Evolutionary conservation across 768 basidiomycete species (phyloP).

Genomic region (Boletus vermiculosoides): DNA sequence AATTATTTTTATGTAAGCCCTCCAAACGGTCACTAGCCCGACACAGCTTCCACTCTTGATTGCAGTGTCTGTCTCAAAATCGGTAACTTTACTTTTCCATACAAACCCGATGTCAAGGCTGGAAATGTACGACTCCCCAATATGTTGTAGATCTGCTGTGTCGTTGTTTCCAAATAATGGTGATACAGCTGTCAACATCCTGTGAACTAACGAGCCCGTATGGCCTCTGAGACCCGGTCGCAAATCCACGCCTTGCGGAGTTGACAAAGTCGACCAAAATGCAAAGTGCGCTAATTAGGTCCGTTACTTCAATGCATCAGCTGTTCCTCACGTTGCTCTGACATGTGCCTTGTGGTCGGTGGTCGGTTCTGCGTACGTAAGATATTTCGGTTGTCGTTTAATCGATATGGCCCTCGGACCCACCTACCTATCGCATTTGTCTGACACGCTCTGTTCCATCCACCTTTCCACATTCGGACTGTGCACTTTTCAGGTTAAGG

Average conservation of each 20-base stretch:
- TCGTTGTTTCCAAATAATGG: conserved; percentile 23
- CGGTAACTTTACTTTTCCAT: conserved; percentile 18
- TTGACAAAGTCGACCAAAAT: conserved; percentile 32
- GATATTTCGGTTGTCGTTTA: conserved; percentile 36
- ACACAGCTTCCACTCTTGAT: conserved; percentile 22
- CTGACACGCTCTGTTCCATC: conserved; percentile 30
- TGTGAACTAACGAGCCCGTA: conserved; percentile 13
- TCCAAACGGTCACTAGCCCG: conserved; percentile 1
- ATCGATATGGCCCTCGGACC: conserved; percentile 40
- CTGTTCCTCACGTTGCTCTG: conserved; percentile 30
- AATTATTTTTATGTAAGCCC: conserved; percentile 29
- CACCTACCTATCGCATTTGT: conserved; percentile 35
- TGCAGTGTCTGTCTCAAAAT: conserved; percentile 19
- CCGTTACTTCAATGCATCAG: conserved; percentile 29
- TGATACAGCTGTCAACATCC: conserved; percentile 24
- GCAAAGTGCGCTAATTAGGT: conserved; percentile 35
- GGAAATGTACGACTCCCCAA: conserved; percentile 23
- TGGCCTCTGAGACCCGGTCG: conserved; percentile 30
- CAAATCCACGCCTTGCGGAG: conserved; percentile 27
- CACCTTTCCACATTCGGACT: conserved; percentile 35
- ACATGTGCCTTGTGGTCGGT: conserved; percentile 35
- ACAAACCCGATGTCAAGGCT: conserved; percentile 22
- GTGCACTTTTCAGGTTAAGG: conserved; percentile 33
- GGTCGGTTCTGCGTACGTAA: conserved; percentile 33
- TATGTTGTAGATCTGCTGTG: conserved; percentile 29